A percentile compares a stretch with the other conserved stretches of the same genome.
phyloP scores from a whole-genome alignment of 2,329 filamentous ascomycete species.

The Aspergillus ochraceoroseus region DNA sequence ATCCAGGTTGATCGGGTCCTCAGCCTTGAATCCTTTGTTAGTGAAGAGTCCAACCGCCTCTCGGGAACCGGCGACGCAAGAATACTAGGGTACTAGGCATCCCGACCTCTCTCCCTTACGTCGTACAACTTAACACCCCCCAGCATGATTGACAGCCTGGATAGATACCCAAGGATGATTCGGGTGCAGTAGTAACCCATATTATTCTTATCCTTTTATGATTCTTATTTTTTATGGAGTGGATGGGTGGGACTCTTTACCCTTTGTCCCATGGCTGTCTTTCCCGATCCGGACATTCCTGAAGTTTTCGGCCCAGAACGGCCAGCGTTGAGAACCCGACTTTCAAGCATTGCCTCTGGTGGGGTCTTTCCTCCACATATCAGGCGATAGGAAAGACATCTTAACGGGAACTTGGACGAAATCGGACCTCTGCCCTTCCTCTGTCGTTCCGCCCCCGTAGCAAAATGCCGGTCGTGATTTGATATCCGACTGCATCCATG shows the following conservation, averaged over 20 bases:
- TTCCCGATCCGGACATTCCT: slow-evolving; percentile 29
- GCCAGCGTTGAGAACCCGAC: slow-evolving; percentile 6
- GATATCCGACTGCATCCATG: slow-evolving; percentile 11
- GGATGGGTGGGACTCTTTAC: not conserved
- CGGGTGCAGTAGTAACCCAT: too few species aligned
- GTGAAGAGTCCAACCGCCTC: slow-evolving; percentile 13
- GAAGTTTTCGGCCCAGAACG: slow-evolving; percentile 21
- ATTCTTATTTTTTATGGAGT: too few species aligned
- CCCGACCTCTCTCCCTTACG: slow-evolving; percentile 26
- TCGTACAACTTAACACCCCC: slow-evolving; percentile 22
- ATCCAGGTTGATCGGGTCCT: too few species aligned
- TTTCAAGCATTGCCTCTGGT: not conserved
- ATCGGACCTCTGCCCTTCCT: slow-evolving; percentile 1
- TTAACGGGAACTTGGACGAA: slow-evolving; percentile 4
- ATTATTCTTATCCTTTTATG: too few species aligned
- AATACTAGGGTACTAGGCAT: slow-evolving; percentile 17
- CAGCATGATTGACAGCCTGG: slow-evolving; percentile 16
- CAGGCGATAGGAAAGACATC: too few species aligned
- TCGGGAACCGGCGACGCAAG: slow-evolving; percentile 17
- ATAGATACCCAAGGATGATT: too few species aligned
- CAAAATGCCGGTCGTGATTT: slow-evolving; percentile 1
- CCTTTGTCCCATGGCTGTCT: slow-evolving; percentile 12
- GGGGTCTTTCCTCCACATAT: too few species aligned
- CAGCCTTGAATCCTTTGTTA: too few species aligned
- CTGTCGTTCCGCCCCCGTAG: not conserved